Conservation (phyloP, 306 rosid species). For the Hippophae rhamnoides region DNA sequence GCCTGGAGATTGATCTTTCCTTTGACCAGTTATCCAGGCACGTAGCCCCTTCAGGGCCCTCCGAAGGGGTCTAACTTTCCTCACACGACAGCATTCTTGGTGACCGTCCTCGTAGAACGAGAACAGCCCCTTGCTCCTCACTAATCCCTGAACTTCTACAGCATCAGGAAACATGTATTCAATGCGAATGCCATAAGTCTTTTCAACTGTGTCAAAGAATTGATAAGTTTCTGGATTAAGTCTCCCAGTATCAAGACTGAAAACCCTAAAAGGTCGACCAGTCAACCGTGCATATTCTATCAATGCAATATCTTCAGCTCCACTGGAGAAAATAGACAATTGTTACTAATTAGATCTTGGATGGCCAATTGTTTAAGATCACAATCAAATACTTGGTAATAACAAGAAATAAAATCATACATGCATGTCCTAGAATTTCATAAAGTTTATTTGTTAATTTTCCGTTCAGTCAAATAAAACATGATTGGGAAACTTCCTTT, state of each 20-base stretch:
- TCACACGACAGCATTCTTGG: constrained; percentile 94
- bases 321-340: neutral
- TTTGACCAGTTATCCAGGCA: constrained; percentile 95
- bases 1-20: constrained; percentile 90
- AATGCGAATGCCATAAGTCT: neutral
- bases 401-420: too few relatives aligned
- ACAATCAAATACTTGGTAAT: too few relatives aligned
- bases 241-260: constrained; percentile 71
- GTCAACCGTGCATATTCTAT: neutral
- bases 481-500: too few relatives aligned
- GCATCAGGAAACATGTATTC: constrained; percentile 21
- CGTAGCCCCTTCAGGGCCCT: constrained; percentile 88
- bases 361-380: neutral
- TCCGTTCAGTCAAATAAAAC: too few relatives aligned
- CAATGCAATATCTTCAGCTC: neutral
- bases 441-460: too few relatives aligned
- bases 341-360: constrained; percentile 17
- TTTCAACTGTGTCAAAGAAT: neutral
- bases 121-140: constrained; percentile 77
- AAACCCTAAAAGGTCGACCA: neutral
- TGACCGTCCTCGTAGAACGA: constrained; percentile 99
- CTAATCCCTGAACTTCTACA: constrained; percentile 90
- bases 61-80: constrained; percentile 86
- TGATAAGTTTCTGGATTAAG: constrained; percentile 74
- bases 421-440: too few relatives aligned